phyloP scores from a whole-genome alignment of 2,329 filamentous ascomycete species.

The Lasiodiplodia theobromae region DNA sequence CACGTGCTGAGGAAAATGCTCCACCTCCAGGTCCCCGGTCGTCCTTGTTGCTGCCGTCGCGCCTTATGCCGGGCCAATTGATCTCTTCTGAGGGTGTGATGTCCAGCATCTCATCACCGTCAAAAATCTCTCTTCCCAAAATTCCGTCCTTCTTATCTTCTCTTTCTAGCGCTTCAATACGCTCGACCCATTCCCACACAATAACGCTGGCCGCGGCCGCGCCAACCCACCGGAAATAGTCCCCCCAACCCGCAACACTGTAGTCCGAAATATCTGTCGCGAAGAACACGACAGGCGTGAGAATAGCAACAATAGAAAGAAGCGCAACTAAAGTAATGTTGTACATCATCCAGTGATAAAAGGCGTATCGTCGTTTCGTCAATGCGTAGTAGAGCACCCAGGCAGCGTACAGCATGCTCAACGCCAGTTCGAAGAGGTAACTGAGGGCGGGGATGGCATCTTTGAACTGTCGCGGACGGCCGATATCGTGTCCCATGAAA shows the following conservation, averaged over 20 bases:
- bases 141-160: constrained; percentile 96
- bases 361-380: constrained; percentile 91
- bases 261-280: constrained; percentile 87
- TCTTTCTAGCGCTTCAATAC: constrained; percentile 89
- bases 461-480: constrained; percentile 76
- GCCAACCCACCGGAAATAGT: constrained; percentile 96
- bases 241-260: constrained; percentile 88
- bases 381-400: constrained; percentile 94
- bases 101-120: constrained; percentile 91
- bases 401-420: constrained; percentile 86
- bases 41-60: constrained; percentile 43
- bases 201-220: constrained; percentile 94
- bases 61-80: constrained; percentile 55
- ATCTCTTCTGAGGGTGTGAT: constrained; percentile 66
- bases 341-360: constrained; percentile 88
- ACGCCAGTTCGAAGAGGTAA: constrained; percentile 86
- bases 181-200: constrained; percentile 97
- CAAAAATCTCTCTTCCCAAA: constrained; percentile 86
- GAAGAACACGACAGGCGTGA: constrained; percentile 92
- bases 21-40: constrained; percentile 40
- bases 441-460: constrained; percentile 90
- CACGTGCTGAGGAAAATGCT: constrained; percentile 31
- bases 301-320: constrained; percentile 79
- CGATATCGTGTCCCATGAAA: constrained; percentile 69
- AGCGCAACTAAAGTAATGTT: constrained; percentile 84